Evolutionary conservation across 164 flowering plant genomes (phyloP).

Genomic region (Akebia trifoliata): DNA sequence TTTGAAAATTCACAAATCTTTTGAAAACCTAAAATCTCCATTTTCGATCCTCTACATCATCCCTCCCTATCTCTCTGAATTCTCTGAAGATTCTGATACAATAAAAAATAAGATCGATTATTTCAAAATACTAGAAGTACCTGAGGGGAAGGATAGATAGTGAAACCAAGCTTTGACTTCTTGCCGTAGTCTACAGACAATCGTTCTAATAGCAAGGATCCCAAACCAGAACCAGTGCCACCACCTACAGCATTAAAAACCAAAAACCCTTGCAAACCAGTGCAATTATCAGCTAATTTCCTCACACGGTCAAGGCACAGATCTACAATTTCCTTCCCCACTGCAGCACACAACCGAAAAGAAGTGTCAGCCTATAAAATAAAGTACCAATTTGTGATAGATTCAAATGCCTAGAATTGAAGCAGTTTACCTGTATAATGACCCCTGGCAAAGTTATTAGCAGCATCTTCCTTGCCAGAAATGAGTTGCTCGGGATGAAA

Average conservation of each 20-base stretch:
- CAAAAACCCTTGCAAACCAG: not conserved
- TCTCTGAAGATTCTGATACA: no score
- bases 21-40: no score
- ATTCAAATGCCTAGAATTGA: not conserved
- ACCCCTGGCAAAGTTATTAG: not conserved
- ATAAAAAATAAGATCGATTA: no score
- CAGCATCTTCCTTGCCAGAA: not conserved
- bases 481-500: not conserved
- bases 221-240: no score
- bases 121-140: not conserved
- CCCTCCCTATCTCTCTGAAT: no score
- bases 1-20: no score
- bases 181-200: no score
- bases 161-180: no score
- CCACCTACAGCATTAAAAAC: not conserved
- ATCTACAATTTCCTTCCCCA: not conserved
- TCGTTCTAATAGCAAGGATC: no score
- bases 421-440: not conserved
- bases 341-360: not conserved
- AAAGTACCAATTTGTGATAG: not conserved
- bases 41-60: no score
- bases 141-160: not conserved
- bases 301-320: not conserved
- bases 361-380: not conserved
- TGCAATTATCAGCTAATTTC: not conserved